These are phyloP conservation scores for Leccinellum rugosiceps DNA, from an alignment of 768 basidiomycete species.

Conservation along the genomic window DNA sequence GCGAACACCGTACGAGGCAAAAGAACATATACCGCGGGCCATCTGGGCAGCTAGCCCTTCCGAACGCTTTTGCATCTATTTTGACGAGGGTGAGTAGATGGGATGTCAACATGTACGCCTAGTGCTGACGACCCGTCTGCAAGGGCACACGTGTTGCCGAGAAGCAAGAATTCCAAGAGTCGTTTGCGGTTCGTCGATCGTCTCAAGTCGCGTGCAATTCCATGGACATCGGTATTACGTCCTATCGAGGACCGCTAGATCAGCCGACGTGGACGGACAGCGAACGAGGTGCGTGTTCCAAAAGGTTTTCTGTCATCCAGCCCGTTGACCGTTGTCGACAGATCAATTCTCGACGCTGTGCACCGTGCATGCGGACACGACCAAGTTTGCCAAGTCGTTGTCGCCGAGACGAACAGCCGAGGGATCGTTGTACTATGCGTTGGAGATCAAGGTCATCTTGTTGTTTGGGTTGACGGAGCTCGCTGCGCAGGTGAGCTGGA, in stretches of 20 bases:
- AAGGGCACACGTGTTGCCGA: constrained; percentile 47
- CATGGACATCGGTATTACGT: constrained; percentile 24
- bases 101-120: too few relatives aligned
- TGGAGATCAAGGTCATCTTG: constrained; percentile 38
- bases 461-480: constrained; percentile 54
- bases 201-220: constrained; percentile 21
- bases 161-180: constrained; percentile 41
- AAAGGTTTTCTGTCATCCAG: background rate
- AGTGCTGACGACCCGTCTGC: background rate
- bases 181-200: constrained; percentile 31
- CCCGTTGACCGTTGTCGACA: constrained; percentile 5
- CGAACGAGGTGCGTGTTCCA: constrained; percentile 26
- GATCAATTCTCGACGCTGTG: constrained; percentile 37
- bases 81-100: constrained; percentile 35
- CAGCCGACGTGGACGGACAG: constrained; percentile 34
- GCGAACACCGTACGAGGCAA: constrained; percentile 40
- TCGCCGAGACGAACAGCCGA: constrained; percentile 18
- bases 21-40: constrained; percentile 32
- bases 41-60: constrained; percentile 38
- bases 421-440: constrained; percentile 23
- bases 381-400: constrained; percentile 27
- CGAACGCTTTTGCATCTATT: constrained; percentile 42
- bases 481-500: constrained; percentile 50
- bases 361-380: constrained; percentile 32
- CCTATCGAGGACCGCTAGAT: constrained; percentile 28